Evolutionary conservation across 257 asterid species (phyloP).

Genomic region (Solanum verrucosum): DNA sequence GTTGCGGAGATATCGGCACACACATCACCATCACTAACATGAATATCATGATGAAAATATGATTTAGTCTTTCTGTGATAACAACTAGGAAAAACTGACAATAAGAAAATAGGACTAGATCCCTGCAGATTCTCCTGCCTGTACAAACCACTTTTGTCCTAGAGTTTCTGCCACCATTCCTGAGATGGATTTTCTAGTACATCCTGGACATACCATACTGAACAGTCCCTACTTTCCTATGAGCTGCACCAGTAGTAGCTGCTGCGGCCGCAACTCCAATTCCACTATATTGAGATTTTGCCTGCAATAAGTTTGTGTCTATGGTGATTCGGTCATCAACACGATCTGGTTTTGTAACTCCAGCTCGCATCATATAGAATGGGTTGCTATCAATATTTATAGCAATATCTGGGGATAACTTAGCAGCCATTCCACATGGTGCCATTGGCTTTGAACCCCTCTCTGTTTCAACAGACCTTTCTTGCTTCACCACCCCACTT

Average conservation of each 20-base stretch:
- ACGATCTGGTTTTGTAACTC: slow-evolving; percentile 28
- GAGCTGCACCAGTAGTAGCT: slow-evolving; percentile 13
- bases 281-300: slow-evolving; percentile 54
- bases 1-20: neutral
- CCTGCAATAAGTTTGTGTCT: slow-evolving; percentile 56
- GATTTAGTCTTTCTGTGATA: neutral
- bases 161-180: neutral
- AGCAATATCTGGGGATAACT: slow-evolving; percentile 55
- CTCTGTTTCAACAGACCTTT: slow-evolving; percentile 20
- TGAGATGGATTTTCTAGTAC: slow-evolving; percentile 12
- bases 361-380: slow-evolving; percentile 32
- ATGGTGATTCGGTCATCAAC: slow-evolving; percentile 42
- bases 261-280: slow-evolving; percentile 30
- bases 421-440: slow-evolving; percentile 49
- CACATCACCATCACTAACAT: too few relatives aligned
- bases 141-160: neutral
- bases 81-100: neutral
- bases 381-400: slow-evolving; percentile 55
- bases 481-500: slow-evolving; percentile 30
- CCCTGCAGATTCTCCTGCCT: neutral
- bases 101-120: neutral
- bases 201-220: slow-evolving; percentile 30
- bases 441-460: slow-evolving; percentile 30
- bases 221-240: slow-evolving; percentile 27
- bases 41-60: neutral